A percentile compares a stretch with the other conserved stretches of the same genome.
phyloP scores from a whole-genome alignment of 192 early-diverging fungal species.

The Obelidium mucronatum region DNA sequence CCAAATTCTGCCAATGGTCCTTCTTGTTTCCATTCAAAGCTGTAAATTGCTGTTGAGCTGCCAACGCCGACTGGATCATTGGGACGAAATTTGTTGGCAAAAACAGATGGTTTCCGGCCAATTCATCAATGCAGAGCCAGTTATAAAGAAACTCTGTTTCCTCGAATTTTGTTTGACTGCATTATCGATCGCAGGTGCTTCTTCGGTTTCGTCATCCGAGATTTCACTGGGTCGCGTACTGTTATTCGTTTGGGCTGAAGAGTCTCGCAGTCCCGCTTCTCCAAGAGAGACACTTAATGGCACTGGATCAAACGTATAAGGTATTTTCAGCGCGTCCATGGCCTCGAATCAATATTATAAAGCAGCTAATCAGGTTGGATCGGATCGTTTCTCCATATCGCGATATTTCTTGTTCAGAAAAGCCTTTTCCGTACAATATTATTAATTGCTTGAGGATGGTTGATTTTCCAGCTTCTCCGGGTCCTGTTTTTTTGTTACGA shows the following conservation, averaged over 20 bases:
- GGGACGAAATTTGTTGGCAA: no score
- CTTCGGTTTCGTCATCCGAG: conserved; percentile 3
- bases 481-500: conserved; percentile 14
- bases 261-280: background rate
- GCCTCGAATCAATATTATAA: conserved; percentile 35
- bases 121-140: no score
- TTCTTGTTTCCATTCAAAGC: no score
- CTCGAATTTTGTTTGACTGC: conserved; percentile 63
- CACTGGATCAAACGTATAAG: conserved; percentile 10
- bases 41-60: no score
- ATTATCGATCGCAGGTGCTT: conserved; percentile 39
- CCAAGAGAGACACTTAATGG: background rate
- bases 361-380: conserved; percentile 37
- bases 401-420: conserved; percentile 33
- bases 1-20: no score
- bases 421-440: conserved; percentile 44
- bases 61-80: no score
- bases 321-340: conserved; percentile 37
- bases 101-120: no score
- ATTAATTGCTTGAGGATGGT: conserved; percentile 52
- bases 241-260: background rate
- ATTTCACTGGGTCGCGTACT: background rate
- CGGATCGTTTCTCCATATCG: conserved; percentile 34
- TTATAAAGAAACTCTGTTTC: no score
- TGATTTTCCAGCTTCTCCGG: conserved; percentile 53